Conservation (phyloP, 2,329 filamentous ascomycete genomes). For the Ceratocystis eucalypticola region DNA sequence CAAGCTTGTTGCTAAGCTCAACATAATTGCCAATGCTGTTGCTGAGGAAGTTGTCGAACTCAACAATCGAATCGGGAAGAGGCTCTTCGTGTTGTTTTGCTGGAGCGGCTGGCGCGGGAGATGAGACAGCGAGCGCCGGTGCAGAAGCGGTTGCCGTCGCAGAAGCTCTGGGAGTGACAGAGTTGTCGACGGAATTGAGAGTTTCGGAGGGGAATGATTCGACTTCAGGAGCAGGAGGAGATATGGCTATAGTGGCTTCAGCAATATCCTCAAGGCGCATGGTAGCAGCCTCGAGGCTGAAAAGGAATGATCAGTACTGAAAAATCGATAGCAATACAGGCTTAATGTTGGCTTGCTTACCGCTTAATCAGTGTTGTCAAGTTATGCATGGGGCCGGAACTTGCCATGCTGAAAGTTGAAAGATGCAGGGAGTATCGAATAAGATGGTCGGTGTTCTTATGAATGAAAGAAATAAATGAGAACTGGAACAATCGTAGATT, state of each 20-base stretch:
- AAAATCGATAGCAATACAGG: neutral
- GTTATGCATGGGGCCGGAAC: constrained; percentile 81
- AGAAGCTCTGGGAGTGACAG: neutral
- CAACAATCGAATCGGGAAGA: constrained; percentile 65
- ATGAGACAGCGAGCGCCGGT: constrained; percentile 17
- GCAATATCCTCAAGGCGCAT: constrained; percentile 94
- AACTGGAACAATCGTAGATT: neutral
- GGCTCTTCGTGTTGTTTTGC: constrained; percentile 36
- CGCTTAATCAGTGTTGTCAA: constrained; percentile 95
- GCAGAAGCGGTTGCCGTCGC: constrained; percentile 19
- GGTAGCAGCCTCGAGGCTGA: constrained; percentile 90
- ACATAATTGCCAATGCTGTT: constrained; percentile 65
- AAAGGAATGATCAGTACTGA: neutral
- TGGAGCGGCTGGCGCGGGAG: constrained; percentile 30
- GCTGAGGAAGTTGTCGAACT: constrained; percentile 70
- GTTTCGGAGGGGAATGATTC: constrained; percentile 20
- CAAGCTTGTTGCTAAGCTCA: constrained; percentile 62
- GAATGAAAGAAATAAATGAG: neutral
- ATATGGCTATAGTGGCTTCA: constrained; percentile 52
- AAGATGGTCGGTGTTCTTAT: neutral
- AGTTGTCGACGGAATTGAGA: neutral
- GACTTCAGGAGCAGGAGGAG: constrained; percentile 34
- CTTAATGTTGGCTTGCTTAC: constrained; percentile 38
- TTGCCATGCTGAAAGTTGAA: constrained; percentile 43
- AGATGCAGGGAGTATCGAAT: neutral